Conservation (phyloP, 768 basidiomycete genomes). For the Dioszegia hungarica region DNA sequence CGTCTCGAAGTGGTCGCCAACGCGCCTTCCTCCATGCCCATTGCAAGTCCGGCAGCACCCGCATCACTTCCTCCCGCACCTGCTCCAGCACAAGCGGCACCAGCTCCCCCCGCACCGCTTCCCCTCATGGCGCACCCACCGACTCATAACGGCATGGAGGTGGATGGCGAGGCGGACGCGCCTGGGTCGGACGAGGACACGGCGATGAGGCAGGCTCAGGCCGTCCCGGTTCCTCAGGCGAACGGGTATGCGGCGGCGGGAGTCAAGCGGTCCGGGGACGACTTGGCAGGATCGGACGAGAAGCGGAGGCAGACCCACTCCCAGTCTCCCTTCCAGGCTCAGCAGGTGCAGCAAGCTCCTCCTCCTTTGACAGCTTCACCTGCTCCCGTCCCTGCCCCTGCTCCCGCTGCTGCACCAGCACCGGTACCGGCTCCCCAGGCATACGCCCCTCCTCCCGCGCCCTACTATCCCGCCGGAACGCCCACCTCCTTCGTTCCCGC, state of each 20-base stretch:
- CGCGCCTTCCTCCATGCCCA: neutral
- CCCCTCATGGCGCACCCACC: slow-evolving; percentile 1
- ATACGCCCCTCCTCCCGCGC: slow-evolving; percentile 20
- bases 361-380: slow-evolving; percentile 41
- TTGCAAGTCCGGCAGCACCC: neutral
- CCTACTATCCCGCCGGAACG: slow-evolving; percentile 19
- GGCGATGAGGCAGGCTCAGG: neutral
- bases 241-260: slow-evolving; percentile 13
- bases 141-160: slow-evolving; percentile 17
- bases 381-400: slow-evolving; percentile 7
- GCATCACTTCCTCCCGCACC: slow-evolving; percentile 1
- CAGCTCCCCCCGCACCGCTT: slow-evolving; percentile 35
- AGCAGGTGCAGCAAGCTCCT: slow-evolving; percentile 19
- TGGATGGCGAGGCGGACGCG: slow-evolving; percentile 21
- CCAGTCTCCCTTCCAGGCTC: neutral
- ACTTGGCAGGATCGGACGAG: slow-evolving; percentile 28
- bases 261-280: slow-evolving; percentile 36
- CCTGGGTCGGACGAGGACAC: slow-evolving; percentile 6
- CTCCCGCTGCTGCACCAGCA: slow-evolving; percentile 16
- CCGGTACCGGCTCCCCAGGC: neutral
- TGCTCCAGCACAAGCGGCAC: slow-evolving; percentile 38
- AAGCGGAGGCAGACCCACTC: slow-evolving; percentile 27
- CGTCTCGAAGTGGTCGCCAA: neutral
- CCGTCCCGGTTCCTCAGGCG: too few relatives aligned
- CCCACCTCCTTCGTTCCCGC: slow-evolving; percentile 17